phyloP scores from a whole-genome alignment of 495 filamentous ascomycete species.

The Xylaria nigripes region DNA sequence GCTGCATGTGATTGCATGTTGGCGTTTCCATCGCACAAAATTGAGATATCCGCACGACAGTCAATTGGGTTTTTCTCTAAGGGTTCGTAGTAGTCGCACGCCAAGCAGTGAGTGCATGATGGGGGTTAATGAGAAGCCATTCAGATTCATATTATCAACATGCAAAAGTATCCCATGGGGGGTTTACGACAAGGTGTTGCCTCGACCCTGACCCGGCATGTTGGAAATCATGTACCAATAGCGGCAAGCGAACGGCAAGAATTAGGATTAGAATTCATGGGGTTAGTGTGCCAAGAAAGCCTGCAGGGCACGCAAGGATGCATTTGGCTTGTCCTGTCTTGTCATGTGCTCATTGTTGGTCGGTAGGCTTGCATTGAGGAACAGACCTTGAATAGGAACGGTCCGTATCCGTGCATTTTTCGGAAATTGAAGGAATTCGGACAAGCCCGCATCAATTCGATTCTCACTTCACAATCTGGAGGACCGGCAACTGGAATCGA shows the following conservation, averaged over 20 bases:
- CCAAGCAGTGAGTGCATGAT: neutral
- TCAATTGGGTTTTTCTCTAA: neutral
- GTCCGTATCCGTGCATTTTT: too few species aligned
- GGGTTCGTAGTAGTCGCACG: neutral
- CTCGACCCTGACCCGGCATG: conserved; percentile 3
- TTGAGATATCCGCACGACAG: neutral
- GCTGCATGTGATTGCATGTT: conserved; percentile 20
- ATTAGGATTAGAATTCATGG: conserved; percentile 1
- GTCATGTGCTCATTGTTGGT: neutral
- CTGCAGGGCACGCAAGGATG: conserved; percentile 1
- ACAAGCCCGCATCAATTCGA: too few species aligned
- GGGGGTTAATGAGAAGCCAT: neutral
- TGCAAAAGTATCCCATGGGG: neutral
- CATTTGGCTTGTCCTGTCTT: neutral
- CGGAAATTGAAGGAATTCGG: too few species aligned
- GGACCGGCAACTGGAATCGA: too few species aligned
- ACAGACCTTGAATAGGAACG: too few species aligned
- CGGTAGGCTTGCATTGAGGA: neutral
- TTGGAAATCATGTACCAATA: conserved; percentile 6
- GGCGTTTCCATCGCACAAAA: neutral
- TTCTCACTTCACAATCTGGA: too few species aligned
- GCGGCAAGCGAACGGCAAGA: conserved; percentile 9
- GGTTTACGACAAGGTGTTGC: neutral
- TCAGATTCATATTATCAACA: neutral
- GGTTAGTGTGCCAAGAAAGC: conserved; percentile 4